These are phyloP conservation scores for Fusarium secorum DNA, from an alignment of 2,329 filamentous ascomycete species.

Conservation along the genomic window DNA sequence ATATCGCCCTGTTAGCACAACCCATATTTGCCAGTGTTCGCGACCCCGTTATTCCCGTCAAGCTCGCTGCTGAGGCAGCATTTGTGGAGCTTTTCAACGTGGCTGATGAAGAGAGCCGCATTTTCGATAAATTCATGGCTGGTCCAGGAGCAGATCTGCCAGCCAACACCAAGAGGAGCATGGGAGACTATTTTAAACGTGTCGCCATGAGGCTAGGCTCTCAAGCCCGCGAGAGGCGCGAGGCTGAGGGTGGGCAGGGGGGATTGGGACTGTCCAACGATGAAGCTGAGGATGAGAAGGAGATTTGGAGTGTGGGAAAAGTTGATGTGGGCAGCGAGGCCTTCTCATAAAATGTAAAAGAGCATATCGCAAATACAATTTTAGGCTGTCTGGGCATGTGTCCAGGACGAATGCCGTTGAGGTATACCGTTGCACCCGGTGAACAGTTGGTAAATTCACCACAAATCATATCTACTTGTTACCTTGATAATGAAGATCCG, in stretches of 20 bases:
- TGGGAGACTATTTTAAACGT: slow-evolving; percentile 97
- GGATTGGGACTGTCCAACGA: slow-evolving; percentile 88
- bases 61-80: slow-evolving; percentile 91
- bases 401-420: background rate
- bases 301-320: slow-evolving; percentile 94
- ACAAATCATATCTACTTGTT: background rate
- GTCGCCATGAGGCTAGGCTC: slow-evolving; percentile 84
- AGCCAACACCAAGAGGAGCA: slow-evolving; percentile 81
- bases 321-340: slow-evolving; percentile 64
- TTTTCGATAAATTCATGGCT: slow-evolving; percentile 91
- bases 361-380: background rate
- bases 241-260: slow-evolving; percentile 89
- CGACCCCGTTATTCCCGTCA: slow-evolving; percentile 92
- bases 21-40: slow-evolving; percentile 90
- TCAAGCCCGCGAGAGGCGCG: slow-evolving; percentile 87
- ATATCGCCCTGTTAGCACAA: slow-evolving; percentile 80
- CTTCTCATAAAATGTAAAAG: slow-evolving; percentile 24
- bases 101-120: slow-evolving; percentile 81
- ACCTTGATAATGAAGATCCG: background rate
- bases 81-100: slow-evolving; percentile 92
- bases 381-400: background rate
- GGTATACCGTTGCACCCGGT: background rate
- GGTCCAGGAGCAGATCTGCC: slow-evolving; percentile 71
- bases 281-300: slow-evolving; percentile 91
- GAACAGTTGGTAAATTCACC: background rate